A percentile compares a stretch with the other conserved stretches of the same genome.
phyloP scores from a whole-genome alignment of 2,329 filamentous ascomycete species.

The Aschersonia sp. region DNA sequence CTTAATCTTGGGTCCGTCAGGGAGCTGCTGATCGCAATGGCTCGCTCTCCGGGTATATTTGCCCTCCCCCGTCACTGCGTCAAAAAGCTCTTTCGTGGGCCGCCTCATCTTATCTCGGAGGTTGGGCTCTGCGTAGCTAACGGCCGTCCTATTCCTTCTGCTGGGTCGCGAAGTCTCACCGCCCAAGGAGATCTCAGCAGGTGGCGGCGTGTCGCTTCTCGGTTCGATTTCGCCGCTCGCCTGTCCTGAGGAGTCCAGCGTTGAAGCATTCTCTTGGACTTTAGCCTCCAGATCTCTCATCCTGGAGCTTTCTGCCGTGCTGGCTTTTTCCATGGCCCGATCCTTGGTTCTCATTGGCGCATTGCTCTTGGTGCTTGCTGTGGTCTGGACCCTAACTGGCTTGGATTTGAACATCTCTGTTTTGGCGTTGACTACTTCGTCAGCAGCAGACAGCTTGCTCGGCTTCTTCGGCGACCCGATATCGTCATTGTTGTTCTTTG shows the following conservation, averaged over 20 bases:
- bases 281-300: conserved; percentile 10
- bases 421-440: conserved; percentile 26
- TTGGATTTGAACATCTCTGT: conserved; percentile 16
- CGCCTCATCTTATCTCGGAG: conserved; percentile 72
- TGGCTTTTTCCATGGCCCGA: conserved; percentile 5
- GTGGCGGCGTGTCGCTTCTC: conserved; percentile 42
- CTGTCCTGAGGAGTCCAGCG: conserved; percentile 33
- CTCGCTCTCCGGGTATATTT: conserved; percentile 32
- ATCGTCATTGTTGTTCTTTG: conserved; percentile 46
- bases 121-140: conserved; percentile 75
- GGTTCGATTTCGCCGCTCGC: conserved; percentile 18
- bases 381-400: conserved; percentile 10
- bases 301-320: conserved; percentile 6
- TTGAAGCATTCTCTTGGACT: conserved; percentile 23
- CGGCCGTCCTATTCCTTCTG: conserved; percentile 48
- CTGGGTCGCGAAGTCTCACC: conserved; percentile 48
- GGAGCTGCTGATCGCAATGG: conserved; percentile 12
- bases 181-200: conserved; percentile 37
- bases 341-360: conserved; percentile 9
- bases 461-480: conserved; percentile 43
- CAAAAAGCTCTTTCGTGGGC: conserved; percentile 60
- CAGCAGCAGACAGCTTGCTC: conserved; percentile 15
- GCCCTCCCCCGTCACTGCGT: conserved; percentile 55
- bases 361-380: conserved; percentile 13
- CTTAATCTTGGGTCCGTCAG: conserved; percentile 16